A percentile compares a stretch with the other conserved stretches of the same genome.
Conservation (phyloP, 352 stramenopile species). For the Phytophthora pistaciae region DNA sequence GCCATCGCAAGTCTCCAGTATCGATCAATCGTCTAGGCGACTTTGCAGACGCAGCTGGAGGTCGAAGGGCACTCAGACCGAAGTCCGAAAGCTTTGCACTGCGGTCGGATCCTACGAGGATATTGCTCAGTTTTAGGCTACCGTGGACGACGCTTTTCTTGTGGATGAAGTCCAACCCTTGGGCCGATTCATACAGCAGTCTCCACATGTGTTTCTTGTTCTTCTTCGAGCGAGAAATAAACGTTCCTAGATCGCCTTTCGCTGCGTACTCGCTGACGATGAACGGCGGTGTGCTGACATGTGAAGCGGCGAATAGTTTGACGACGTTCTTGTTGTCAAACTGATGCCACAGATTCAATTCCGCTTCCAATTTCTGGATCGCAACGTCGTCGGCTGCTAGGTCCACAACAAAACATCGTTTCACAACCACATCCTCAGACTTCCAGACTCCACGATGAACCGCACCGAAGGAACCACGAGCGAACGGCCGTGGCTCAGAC, state of each 20-base stretch:
- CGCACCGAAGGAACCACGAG: conserved; percentile 20
- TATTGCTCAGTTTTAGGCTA: background rate
- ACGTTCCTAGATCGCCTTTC: background rate
- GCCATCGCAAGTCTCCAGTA: background rate
- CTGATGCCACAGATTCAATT: conserved; percentile 1
- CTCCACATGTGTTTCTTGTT: background rate
- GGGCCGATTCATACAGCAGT: background rate
- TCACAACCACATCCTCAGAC: conserved; percentile 32
- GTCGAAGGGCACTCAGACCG: background rate
- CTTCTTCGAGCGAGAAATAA: background rate
- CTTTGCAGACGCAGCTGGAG: background rate
- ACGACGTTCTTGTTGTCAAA: background rate
- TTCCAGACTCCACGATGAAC: conserved; percentile 28
- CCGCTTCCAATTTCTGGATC: background rate
- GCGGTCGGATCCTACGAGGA: background rate
- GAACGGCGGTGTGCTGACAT: background rate
- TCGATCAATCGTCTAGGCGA: background rate
- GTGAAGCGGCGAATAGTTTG: background rate
- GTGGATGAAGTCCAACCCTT: background rate
- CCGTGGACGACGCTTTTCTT: background rate
- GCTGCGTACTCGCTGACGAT: background rate
- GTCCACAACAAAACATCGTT: background rate
- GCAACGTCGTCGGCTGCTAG: background rate
- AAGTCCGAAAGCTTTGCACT: background rate
- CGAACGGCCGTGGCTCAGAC: conserved; percentile 19